These are phyloP conservation scores for Candida buenavistaensis DNA, from an alignment of 1,139 yeast genomes.

Conservation along the genomic window DNA sequence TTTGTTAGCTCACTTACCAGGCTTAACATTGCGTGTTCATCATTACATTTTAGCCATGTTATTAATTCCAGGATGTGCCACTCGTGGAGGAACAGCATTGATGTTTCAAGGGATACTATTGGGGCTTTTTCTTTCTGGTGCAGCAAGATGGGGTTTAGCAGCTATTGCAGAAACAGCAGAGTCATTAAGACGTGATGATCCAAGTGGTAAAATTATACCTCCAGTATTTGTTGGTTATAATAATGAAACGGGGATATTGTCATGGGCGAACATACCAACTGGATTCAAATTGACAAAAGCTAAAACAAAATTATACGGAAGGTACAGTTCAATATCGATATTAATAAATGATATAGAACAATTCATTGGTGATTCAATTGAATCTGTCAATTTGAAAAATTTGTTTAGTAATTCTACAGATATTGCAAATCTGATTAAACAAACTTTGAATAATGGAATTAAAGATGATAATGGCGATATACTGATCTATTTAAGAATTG, in stretches of 20 bases:
- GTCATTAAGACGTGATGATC: slow-evolving; percentile 73
- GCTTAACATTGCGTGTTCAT: slow-evolving; percentile 77
- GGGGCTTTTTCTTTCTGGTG: slow-evolving; percentile 82
- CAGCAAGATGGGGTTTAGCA: slow-evolving; percentile 92
- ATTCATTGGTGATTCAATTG: slow-evolving; percentile 53
- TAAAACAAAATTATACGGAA: slow-evolving; percentile 15
- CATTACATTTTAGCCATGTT: slow-evolving; percentile 84
- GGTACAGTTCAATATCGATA: slow-evolving; percentile 55
- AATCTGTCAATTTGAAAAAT: slow-evolving; percentile 39
- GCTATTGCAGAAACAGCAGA: slow-evolving; percentile 78
- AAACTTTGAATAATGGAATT: slow-evolving; percentile 24
- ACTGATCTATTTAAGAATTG: slow-evolving; percentile 54
- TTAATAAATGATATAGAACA: slow-evolving; percentile 79
- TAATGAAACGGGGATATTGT: slow-evolving; percentile 28
- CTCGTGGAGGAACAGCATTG: slow-evolving; percentile 69
- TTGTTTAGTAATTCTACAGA: slow-evolving; percentile 33
- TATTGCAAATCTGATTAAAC: slow-evolving; percentile 32
- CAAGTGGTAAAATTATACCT: slow-evolving; percentile 59
- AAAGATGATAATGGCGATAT: slow-evolving; percentile 31
- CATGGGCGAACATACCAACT: slow-evolving; percentile 28
- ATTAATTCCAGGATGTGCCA: slow-evolving; percentile 83
- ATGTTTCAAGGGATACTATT: slow-evolving; percentile 79
- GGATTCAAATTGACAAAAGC: slow-evolving; percentile 9
- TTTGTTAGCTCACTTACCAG: slow-evolving; percentile 55
- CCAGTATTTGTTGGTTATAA: slow-evolving; percentile 35